Evolutionary conservation across 2,329 filamentous ascomycete species (phyloP), one percentile per base, ranked within the genome.

Genomic region (Fusarium albidum): DNA sequence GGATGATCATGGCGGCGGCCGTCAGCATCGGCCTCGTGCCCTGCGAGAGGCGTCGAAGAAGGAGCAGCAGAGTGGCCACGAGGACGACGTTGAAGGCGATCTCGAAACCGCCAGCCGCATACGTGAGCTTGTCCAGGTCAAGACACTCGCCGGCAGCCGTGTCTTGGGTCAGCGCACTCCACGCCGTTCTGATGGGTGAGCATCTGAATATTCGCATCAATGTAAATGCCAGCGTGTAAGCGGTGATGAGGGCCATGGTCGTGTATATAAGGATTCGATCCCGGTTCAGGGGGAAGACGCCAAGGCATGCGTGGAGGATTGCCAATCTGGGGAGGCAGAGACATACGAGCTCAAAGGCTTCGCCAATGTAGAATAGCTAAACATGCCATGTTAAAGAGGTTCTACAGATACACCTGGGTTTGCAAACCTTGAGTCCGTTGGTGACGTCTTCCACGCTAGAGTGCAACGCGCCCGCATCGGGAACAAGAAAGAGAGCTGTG

Each of bases 81-180:
- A 83, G 71, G 60, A 73, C 72, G 28, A 75, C 51, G 57, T 82
- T 81, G 21, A 79, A 72, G 3, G 69, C 69, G n/a, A 80, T 78
- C 55, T 80, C 79, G 39, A 82, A 71, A 2, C 67, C 71, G 1
- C 78, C 75, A 28, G 75, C 76, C 17, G 73, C 65, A 64, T 78
- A 78, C 27, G 75, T 72, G 12, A 80, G 71, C 9, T 44, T 25
- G 18, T 61, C 49, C n/a, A 63, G 40, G 14, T 64, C 46, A 18
- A 69, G 41, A 40, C 68, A 69, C 17, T 54, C 43, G 25, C 42
- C 41, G 4, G 33, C 39, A n/a, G 25, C 52, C 15, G 39, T 34
- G 12, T 55, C 35, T 7, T 43, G 17, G 6, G 41, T 27, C 68
- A 67, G 69, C 4, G 57, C 60, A 12, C 60, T 32, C 18, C 73